Evolutionary conservation across 352 stramenopile genomes (phyloP), one percentile per base, ranked within the genome.

Genomic region (Pythium brachiatum): DNA sequence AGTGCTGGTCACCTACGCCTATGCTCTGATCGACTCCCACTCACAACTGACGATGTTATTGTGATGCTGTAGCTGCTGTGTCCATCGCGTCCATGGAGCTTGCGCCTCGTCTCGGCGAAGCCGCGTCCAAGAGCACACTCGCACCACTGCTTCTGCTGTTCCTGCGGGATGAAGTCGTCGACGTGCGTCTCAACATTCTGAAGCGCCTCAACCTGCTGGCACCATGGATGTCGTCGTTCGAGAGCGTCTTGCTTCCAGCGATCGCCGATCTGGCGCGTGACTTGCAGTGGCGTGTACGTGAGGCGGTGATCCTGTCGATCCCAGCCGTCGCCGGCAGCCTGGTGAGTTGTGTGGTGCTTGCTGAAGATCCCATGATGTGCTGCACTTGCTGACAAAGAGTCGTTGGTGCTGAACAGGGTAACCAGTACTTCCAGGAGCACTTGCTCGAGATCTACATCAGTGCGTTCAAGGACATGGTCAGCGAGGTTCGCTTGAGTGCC

Each of bases 151-250:
- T 94, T 53, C 66, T 92, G 18, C 73, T 94, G 34, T 92, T 93
- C 70, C 60, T 95, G 47, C 84, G 83, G 20, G 89, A 98, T 65
- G 87, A 96, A 61, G 84, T 96, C 53, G 89, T 95, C 23, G 94
- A 98, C 73, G 94, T 98, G 27, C 92, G 96, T 53, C 78, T 98
- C 6, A 97, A 98, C 74, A 96, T 98, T 51, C 68, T 98, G 27
- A 96, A 94, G 66, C 96, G 96, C 68, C 88, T 98, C 72, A 92
- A 89, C 72, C 89, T 72, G 68, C 92, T 85, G 64, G 87, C 76
- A 64, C 85, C 78, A 79, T 98, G 90, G 93, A 97, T 90, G 88
- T 79, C 69, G 74, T 98, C 75, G 64, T 98, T 77, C 70, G 79
- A 92, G 60, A 73, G 70, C 27, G 75, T 90, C 12, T 66, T 94